Evolutionary conservation across 2,329 filamentous ascomycete genomes (phyloP), one percentile per base, ranked within the genome.

Genomic region (Curvularia sp.): DNA sequence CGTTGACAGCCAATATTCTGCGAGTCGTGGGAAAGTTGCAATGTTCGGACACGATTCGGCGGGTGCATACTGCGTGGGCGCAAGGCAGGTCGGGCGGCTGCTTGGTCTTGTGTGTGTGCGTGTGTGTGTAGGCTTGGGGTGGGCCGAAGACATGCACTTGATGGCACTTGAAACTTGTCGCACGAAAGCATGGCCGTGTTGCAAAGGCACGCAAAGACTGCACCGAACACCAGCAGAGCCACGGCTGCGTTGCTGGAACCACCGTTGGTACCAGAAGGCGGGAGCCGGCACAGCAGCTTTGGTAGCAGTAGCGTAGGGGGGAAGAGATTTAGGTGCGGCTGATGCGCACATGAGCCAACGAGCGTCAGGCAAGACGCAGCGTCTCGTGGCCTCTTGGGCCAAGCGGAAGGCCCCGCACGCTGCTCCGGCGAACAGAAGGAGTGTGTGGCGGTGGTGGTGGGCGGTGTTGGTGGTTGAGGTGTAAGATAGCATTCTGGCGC

Each of bases 261-360:
- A 64, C 72, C 73, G 74, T 76, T 77, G 65, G 69, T 74, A 65
- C 74, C 72, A 72, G 67, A 42, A 57, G 50, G 56, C 66, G 71
- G 73, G 73, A 71, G 64, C 63, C 57, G 63, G 65, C 67, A 66
- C 36, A 50, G 64, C 71, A 66, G 67, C 63, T 66, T 62, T 60
- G 58, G 48, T 46, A 15, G n/a, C 42, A 28, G 60, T 59, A 59
- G 50, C 55, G 58, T 65, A 56, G 57, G 36, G 30, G 39, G 30
- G 13, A 15, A 9, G 15, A 19, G 13, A 23, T 62, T 68, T 60
- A 65, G 59, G 52, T 60, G 66, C 64, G 65, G 70, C 71, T 74
- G 71, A 72, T 63, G 63, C 56, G 54, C 61, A 61, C 53, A 47
- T 39, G 30, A 42, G 55, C 32, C 49, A 58, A 49, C 39, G 36